Conservation (phyloP, 2,329 filamentous ascomycete genomes). For the Epichloe glyceriae region DNA sequence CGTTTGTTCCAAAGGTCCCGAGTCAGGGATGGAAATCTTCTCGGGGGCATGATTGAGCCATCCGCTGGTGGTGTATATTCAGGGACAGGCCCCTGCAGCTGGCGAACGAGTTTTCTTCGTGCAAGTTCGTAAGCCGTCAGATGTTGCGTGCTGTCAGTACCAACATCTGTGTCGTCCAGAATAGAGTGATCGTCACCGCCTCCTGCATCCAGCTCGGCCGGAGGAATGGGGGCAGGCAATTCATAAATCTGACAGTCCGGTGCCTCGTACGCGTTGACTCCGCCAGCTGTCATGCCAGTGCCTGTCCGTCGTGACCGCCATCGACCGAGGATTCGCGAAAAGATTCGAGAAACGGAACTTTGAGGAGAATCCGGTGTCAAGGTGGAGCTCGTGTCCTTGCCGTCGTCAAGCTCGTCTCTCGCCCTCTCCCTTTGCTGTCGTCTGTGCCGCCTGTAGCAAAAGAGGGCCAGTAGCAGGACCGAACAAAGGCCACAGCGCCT, state of each 20-base stretch:
- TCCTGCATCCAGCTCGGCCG: conserved; percentile 36
- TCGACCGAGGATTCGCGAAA: conserved; percentile 29
- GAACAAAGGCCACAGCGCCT: conserved; percentile 23
- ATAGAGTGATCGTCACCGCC: conserved; percentile 22
- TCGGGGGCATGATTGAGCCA: conserved; percentile 15
- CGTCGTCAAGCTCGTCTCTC: conserved; percentile 17
- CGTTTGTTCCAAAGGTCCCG: conserved; percentile 2
- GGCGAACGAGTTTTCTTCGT: conserved; percentile 35
- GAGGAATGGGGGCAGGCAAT: conserved; percentile 31
- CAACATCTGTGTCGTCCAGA: conserved; percentile 27
- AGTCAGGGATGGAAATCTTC: conserved; percentile 14
- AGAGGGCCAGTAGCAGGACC: conserved; percentile 17
- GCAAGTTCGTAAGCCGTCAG: conserved; percentile 38
- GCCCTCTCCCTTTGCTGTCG: conserved; percentile 17
- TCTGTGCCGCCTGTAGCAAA: conserved; percentile 22
- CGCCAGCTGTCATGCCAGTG: conserved; percentile 10
- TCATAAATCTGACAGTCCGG: conserved; percentile 38
- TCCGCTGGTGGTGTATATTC: conserved; percentile 31
- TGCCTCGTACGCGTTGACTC: conserved; percentile 19
- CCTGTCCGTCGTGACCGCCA: conserved; percentile 18
- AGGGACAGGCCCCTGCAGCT: conserved; percentile 36
- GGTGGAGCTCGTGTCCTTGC: conserved; percentile 24
- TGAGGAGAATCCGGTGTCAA: conserved; percentile 15
- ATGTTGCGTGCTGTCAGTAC: conserved; percentile 25
- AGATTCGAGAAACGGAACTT: conserved; percentile 15